Percentiles rank a stretch among this genome's conserved stretches.
Conservation (phyloP, 768 basidiomycete species). For the Hericium rajendrae region DNA sequence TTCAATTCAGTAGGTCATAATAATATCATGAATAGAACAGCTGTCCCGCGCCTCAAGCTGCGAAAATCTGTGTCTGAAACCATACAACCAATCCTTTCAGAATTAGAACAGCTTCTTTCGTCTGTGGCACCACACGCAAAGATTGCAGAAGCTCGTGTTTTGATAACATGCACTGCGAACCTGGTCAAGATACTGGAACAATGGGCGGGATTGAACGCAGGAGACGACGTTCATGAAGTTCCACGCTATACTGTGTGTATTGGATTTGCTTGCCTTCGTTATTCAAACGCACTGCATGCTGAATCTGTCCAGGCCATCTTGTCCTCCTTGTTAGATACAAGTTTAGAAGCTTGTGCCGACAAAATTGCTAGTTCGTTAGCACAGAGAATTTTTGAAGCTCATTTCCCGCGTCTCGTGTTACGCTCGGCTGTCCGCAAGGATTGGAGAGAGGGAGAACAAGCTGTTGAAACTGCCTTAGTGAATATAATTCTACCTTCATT, state of each 20-base stretch:
- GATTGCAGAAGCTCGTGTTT: slow-evolving; percentile 3
- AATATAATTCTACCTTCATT: not conserved
- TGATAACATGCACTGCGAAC: slow-evolving; percentile 3
- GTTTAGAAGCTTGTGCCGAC: slow-evolving; percentile 9
- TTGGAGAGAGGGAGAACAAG: slow-evolving; percentile 13
- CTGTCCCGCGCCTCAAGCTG: slow-evolving; percentile 16
- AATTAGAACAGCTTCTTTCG: slow-evolving; percentile 6
- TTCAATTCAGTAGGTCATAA: not conserved
- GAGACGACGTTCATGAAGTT: slow-evolving; percentile 2
- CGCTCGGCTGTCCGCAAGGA: slow-evolving; percentile 6
- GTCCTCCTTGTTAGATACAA: slow-evolving; percentile 8
- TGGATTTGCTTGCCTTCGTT: not conserved
- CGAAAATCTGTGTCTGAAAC: slow-evolving; percentile 8
- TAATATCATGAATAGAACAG: slow-evolving; percentile 3
- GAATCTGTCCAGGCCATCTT: slow-evolving; percentile 3
- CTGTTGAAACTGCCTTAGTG: slow-evolving; percentile 8
- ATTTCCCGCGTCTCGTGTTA: slow-evolving; percentile 8
- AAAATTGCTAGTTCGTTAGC: slow-evolving; percentile 7
- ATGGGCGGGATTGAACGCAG: slow-evolving; percentile 4
- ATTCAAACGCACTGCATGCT: not conserved
- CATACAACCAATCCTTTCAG: slow-evolving; percentile 3
- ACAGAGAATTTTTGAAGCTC: slow-evolving; percentile 7
- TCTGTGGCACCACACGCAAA: not conserved
- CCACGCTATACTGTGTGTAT: slow-evolving; percentile 5
- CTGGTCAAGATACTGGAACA: slow-evolving; percentile 3